Conservation (phyloP, 805 yeast species). For the Millerago galiae region DNA sequence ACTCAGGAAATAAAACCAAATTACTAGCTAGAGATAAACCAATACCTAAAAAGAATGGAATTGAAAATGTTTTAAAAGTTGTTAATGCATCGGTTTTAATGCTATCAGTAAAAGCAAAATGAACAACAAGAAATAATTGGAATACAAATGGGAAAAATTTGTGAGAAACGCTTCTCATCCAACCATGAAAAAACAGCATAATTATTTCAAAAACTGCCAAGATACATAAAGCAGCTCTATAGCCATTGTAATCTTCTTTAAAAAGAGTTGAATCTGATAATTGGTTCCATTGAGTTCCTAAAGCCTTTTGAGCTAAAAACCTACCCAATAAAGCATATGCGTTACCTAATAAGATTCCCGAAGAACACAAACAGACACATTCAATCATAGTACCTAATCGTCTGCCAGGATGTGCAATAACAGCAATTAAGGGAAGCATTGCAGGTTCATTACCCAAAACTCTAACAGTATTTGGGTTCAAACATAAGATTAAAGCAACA, state of each 20-base stretch:
- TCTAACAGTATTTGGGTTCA: conserved; percentile 30
- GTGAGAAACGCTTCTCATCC: conserved; percentile 40
- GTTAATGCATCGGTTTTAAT: conserved; percentile 25
- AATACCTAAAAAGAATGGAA: conserved; percentile 41
- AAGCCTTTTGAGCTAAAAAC: conserved; percentile 33
- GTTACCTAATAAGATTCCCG: conserved; percentile 37
- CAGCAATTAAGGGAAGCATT: conserved; percentile 39
- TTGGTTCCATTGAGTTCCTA: conserved; percentile 23
- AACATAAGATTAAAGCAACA: conserved; percentile 34
- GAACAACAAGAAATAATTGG: conserved; percentile 43
- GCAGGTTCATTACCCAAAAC: conserved; percentile 36
- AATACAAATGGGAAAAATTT: conserved; percentile 41
- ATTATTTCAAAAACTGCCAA: conserved; percentile 38
- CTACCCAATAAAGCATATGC: conserved; percentile 37
- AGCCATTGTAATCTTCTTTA: conserved; percentile 24
- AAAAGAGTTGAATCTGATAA: conserved; percentile 28
- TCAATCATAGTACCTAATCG: conserved; percentile 43
- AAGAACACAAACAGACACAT: conserved; percentile 32
- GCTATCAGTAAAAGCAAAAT: conserved; percentile 38
- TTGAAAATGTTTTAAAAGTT: conserved; percentile 31
- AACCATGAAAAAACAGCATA: conserved; percentile 42
- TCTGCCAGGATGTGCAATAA: conserved; percentile 44
- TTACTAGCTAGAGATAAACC: conserved; percentile 39
- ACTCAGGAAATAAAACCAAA: conserved; percentile 41
- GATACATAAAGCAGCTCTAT: conserved; percentile 35